Evolutionary conservation across 2,329 filamentous ascomycete genomes (phyloP), one percentile per base, ranked within the genome.

Genomic region (Xylaria polymorpha): DNA sequence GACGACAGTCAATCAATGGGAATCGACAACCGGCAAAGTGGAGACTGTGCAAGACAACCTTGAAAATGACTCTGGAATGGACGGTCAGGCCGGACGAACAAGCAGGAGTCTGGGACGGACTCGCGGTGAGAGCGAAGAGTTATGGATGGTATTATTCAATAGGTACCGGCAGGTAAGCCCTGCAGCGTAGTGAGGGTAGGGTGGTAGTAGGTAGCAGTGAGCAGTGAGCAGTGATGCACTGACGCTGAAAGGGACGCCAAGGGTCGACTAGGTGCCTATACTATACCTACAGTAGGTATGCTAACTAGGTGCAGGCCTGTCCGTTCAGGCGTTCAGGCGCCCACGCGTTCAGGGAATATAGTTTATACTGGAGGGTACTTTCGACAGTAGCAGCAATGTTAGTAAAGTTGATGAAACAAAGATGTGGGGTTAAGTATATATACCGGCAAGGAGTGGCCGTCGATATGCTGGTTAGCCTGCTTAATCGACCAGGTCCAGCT

Each of bases 361-460:
- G 29, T 35, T 50, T 46, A 43, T 62, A 62, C 64, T 43, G n/a
- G 35, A 20, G 29, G 66, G 66, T 68, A 68, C 66, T 41, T 61
- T 44, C 2, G 39, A 22, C 35, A 9, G 20, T 25, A 41, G 55
- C 44, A 43, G 57, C 25, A 57, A 32, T 20, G 15, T n/a, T n/a
- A 55, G 48, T 25, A 32, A 35, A 51, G 22, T 41, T 50, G 41
- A 25, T 59, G 48, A 65, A 37, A 44, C 37, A 9, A 48, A 51
- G 66, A 46, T 59, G 63, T 62, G 55, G 58, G 48, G 62, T 62
- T 25, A 55, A 20, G 58, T 66, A 66, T 20, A 59, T 25, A 32
- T 64, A 64, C 44, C 32, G 37, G 15, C 53, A 14, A 56, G 53
- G 35, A 37, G 18, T 39, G 20, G 9, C 29, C 32, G 51, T 35